These are phyloP conservation scores for Penicillium paradoxum DNA, from an alignment of 495 filamentous ascomycete genomes.

Conservation along the genomic window DNA sequence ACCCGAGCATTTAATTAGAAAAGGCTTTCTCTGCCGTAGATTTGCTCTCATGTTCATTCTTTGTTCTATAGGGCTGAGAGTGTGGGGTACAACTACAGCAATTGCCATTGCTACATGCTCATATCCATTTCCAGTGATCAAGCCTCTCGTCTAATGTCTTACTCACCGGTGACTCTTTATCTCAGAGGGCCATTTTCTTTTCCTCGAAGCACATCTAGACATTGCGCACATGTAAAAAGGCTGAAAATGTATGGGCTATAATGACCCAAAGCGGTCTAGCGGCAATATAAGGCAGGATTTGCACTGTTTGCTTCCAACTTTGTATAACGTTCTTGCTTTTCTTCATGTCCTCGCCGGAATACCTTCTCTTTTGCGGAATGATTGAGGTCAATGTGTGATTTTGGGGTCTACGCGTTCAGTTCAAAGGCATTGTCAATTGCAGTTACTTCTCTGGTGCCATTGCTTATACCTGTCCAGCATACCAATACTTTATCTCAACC, in stretches of 20 bases:
- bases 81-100: background rate
- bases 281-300: background rate
- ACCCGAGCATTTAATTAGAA: too few relatives aligned
- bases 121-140: too few relatives aligned
- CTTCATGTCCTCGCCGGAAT: background rate
- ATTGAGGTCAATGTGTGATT: background rate
- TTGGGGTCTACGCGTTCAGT: background rate
- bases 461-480: background rate
- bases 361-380: background rate
- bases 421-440: background rate
- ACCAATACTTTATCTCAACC: background rate
- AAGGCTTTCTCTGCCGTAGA: too few relatives aligned
- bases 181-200: too few relatives aligned
- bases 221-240: too few relatives aligned
- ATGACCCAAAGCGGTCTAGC: background rate
- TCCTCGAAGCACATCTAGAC: too few relatives aligned
- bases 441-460: background rate
- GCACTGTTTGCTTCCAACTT: slow-evolving; percentile 4
- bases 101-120: background rate
- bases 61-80: background rate
- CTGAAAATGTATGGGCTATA: background rate
- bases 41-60: background rate
- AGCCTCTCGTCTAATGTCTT: too few relatives aligned
- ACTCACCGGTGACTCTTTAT: too few relatives aligned
- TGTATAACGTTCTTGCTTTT: slow-evolving; percentile 5